phyloP scores from a whole-genome alignment of 345 rosid species.

The Eucalyptus polyanthemos region DNA sequence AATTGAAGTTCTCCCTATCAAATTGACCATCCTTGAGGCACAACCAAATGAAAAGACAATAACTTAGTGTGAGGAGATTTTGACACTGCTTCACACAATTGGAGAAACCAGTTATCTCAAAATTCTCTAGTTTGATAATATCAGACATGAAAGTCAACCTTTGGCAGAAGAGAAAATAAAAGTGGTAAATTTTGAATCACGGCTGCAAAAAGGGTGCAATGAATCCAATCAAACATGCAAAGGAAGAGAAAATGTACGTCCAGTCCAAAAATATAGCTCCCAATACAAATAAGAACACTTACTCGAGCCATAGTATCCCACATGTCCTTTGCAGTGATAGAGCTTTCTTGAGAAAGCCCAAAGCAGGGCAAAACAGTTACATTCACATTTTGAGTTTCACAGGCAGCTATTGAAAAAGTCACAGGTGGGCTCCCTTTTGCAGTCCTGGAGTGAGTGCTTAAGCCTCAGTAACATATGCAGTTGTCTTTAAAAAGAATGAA shows the following conservation, averaged over 20 bases:
- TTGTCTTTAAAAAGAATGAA: not conserved
- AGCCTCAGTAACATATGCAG: not conserved
- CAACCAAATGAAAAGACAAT: not conserved
- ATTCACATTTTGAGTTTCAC: conserved; percentile 94
- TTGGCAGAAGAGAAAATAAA: not conserved
- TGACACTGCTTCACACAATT: not conserved
- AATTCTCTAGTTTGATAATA: not conserved
- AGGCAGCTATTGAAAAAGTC: conserved; percentile 89
- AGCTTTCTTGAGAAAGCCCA: conserved; percentile 78
- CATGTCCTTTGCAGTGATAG: conserved; percentile 63
- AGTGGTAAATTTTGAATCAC: not conserved
- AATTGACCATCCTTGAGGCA: conserved; percentile 42
- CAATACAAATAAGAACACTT: not conserved
- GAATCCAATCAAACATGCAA: not conserved
- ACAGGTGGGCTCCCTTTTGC: conserved; percentile 89
- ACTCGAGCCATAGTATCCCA: conserved; percentile 84
- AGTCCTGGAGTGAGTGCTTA: conserved; percentile 44
- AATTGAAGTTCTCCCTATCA: conserved; percentile 55
- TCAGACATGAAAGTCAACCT: not conserved
- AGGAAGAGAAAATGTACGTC: not conserved
- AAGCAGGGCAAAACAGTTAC: conserved; percentile 86
- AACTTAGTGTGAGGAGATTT: not conserved
- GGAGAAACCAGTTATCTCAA: not conserved
- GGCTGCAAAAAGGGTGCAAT: not conserved
- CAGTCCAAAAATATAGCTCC: not conserved